These are phyloP conservation scores for Russula sp. DNA, from an alignment of 768 basidiomycete species.

Conservation along the genomic window DNA sequence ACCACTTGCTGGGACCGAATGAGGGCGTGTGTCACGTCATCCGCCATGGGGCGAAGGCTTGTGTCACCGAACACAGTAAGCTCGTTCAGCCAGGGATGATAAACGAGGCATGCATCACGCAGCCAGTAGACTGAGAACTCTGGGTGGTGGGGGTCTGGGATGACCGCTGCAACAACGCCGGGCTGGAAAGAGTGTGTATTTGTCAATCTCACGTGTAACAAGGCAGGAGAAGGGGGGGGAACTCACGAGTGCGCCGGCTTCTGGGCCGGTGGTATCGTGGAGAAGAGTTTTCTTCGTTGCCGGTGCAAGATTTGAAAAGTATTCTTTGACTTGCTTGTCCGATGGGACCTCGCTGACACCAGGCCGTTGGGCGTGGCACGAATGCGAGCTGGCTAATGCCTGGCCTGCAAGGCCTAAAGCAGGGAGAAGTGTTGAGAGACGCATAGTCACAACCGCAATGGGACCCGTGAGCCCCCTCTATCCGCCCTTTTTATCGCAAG, in stretches of 20 bases:
- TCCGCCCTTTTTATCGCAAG: conserved; percentile 1
- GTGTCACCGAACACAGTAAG: conserved; percentile 13
- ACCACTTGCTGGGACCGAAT: conserved; percentile 12
- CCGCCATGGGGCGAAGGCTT: conserved; percentile 9
- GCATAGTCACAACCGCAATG: not conserved
- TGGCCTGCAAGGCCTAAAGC: conserved; percentile 8
- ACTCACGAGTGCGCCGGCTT: conserved; percentile 11
- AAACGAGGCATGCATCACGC: conserved; percentile 15
- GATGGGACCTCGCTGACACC: not conserved
- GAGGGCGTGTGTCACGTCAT: conserved; percentile 13
- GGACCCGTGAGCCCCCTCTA: not conserved
- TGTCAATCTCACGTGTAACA: not conserved
- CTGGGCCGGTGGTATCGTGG: conserved; percentile 15
- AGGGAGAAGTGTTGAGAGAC: not conserved
- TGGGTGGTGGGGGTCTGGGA: conserved; percentile 12
- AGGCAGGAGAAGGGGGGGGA: not conserved
- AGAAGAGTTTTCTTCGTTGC: conserved; percentile 10
- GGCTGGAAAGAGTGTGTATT: not conserved
- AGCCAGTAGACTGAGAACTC: conserved; percentile 16
- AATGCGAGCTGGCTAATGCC: conserved; percentile 1
- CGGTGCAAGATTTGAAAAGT: conserved; percentile 10
- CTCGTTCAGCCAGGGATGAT: conserved; percentile 15
- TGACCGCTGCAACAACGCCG: conserved; percentile 7
- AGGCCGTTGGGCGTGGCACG: not conserved
- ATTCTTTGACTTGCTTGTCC: conserved; percentile 5